These are phyloP conservation scores for Primulina eburnea DNA, from an alignment of 257 asterid species.

Conservation along the genomic window DNA sequence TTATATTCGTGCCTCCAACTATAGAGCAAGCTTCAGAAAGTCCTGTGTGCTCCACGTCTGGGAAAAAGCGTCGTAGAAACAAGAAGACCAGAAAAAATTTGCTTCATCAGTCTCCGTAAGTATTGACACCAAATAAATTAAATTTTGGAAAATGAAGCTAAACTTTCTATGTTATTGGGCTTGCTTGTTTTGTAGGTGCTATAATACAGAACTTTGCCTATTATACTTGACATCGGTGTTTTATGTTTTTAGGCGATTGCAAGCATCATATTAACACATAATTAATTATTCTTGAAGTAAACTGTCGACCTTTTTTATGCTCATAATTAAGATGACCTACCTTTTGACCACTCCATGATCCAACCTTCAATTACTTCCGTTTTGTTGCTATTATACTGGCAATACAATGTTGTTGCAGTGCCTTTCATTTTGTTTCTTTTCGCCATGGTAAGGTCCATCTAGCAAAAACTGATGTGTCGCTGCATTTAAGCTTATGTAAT, in stretches of 20 bases:
- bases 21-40: constrained; percentile 17
- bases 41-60: constrained; percentile 17
- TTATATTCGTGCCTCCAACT: constrained; percentile 41
- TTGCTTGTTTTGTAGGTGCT: neutral
- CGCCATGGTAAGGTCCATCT: too few relatives aligned
- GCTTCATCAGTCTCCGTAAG: constrained; percentile 38
- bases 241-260: neutral
- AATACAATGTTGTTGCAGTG: too few relatives aligned
- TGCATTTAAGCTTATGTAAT: too few relatives aligned
- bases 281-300: neutral
- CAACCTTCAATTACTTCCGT: neutral
- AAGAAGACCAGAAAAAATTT: constrained; percentile 30
- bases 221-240: neutral
- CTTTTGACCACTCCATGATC: neutral
- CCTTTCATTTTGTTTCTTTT: too few relatives aligned
- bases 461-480: too few relatives aligned
- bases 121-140: constrained; percentile 7
- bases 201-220: neutral
- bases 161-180: neutral
- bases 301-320: neutral
- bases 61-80: constrained; percentile 28
- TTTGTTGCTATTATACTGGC: neutral
- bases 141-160: neutral
- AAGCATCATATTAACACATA: neutral
- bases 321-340: neutral